These are phyloP conservation scores for Stephania japonica DNA, from an alignment of 164 flowering plant species.

Conservation along the genomic window DNA sequence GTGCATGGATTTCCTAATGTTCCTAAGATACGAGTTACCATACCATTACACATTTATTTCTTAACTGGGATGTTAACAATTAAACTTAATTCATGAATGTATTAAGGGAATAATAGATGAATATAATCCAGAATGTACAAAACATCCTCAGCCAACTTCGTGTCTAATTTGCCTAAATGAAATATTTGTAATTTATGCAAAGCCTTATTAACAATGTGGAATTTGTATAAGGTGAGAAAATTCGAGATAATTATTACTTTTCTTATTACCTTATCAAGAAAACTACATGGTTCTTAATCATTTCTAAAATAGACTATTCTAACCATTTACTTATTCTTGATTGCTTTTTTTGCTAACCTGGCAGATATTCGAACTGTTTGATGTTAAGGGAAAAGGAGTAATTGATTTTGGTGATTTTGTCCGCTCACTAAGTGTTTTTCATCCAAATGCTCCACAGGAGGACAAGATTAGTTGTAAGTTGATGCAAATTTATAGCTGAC, in stretches of 20 bases:
- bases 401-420: constrained; percentile 97
- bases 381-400: constrained; percentile 72
- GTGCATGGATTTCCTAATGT: too few species aligned
- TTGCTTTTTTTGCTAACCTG: constrained; percentile 8
- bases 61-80: too few species aligned
- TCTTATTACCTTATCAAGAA: not conserved
- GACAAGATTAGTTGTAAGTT: constrained; percentile 88
- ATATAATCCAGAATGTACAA: not conserved
- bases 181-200: not conserved
- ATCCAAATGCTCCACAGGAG: constrained; percentile 80
- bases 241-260: not conserved
- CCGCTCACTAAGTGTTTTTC: constrained; percentile 77
- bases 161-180: not conserved
- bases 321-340: not conserved
- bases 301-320: too few species aligned
- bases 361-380: constrained; percentile 95
- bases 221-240: not conserved
- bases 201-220: not conserved
- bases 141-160: not conserved
- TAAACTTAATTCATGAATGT: too few species aligned
- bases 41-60: too few species aligned
- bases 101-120: not conserved
- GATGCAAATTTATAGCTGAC: not conserved
- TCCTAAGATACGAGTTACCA: too few species aligned
- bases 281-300: too few species aligned